Evolutionary conservation across 768 basidiomycete species (phyloP).

Genomic region (Suillus lakei): DNA sequence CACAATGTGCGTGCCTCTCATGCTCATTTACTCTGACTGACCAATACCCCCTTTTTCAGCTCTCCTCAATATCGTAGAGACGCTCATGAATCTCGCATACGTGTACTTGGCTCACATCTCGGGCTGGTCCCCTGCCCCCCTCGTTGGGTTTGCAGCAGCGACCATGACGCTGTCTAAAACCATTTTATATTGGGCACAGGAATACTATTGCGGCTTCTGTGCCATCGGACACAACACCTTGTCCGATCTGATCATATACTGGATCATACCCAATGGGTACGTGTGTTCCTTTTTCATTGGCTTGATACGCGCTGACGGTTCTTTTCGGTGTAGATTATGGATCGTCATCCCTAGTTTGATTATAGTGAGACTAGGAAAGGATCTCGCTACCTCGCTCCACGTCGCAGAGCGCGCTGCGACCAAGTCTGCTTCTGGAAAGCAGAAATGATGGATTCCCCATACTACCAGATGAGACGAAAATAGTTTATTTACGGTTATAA

Average conservation of each 20-base stretch:
- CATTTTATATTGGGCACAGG: slow-evolving; percentile 78
- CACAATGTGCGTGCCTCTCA: slow-evolving; percentile 66
- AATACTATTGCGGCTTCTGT: slow-evolving; percentile 78
- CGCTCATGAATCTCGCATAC: slow-evolving; percentile 72
- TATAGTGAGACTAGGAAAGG: slow-evolving; percentile 60
- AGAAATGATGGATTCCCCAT: slow-evolving; percentile 16
- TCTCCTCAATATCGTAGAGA: slow-evolving; percentile 80
- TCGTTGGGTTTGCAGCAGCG: slow-evolving; percentile 74
- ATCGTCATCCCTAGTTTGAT: slow-evolving; percentile 71
- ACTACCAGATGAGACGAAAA: background rate
- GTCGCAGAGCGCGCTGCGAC: slow-evolving; percentile 26
- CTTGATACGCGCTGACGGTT: background rate
- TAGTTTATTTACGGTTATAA: background rate
- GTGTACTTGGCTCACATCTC: slow-evolving; percentile 73
- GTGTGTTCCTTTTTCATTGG: slow-evolving; percentile 25
- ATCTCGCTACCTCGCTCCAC: slow-evolving; percentile 54
- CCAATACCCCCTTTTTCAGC: slow-evolving; percentile 47
- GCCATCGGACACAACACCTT: slow-evolving; percentile 74
- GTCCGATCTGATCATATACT: slow-evolving; percentile 57
- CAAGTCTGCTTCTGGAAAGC: slow-evolving; percentile 40
- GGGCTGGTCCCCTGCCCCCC: slow-evolving; percentile 64
- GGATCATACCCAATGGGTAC: slow-evolving; percentile 82
- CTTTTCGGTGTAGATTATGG: slow-evolving; percentile 63
- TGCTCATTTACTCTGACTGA: background rate
- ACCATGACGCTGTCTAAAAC: slow-evolving; percentile 90